phyloP scores from a whole-genome alignment of 345 rosid genomes.

The Eucalyptus polybractea region DNA sequence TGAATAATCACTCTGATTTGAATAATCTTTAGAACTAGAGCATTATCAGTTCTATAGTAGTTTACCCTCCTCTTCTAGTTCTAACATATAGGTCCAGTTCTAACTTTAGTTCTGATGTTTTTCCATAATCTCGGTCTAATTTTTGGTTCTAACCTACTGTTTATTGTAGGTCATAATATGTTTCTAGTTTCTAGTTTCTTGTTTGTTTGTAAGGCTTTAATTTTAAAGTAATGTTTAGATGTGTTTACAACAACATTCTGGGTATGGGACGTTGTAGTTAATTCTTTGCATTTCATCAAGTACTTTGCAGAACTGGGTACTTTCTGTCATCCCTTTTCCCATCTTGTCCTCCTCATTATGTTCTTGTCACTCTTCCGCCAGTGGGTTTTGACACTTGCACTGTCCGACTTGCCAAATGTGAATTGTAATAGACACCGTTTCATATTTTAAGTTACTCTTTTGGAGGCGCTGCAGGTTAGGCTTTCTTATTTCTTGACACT shows the following conservation, averaged over 20 bases:
- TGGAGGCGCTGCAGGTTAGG: too few species aligned
- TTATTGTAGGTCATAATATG: neutral
- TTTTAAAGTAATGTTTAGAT: too few species aligned
- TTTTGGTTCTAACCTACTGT: neutral
- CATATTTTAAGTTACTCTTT: too few species aligned
- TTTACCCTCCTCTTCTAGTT: neutral
- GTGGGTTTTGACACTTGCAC: neutral
- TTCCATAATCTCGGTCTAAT: neutral
- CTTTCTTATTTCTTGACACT: too few species aligned
- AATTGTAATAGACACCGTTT: neutral
- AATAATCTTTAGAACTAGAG: neutral
- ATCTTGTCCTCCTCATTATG: neutral
- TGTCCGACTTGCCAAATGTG: neutral
- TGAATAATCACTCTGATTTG: neutral
- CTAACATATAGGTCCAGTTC: neutral
- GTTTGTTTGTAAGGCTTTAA: too few species aligned
- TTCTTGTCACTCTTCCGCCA: neutral
- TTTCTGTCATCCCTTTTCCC: too few species aligned
- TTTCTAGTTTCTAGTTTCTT: too few species aligned
- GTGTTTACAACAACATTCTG: too few species aligned
- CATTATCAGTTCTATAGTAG: neutral
- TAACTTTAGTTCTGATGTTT: neutral
- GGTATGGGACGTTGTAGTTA: too few species aligned
- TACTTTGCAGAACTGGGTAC: too few species aligned
- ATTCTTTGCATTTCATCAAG: too few species aligned